A percentile compares a stretch with the other conserved stretches of the same genome.
Conservation (phyloP, 495 filamentous ascomycete species). For the Parmelia sp. region DNA sequence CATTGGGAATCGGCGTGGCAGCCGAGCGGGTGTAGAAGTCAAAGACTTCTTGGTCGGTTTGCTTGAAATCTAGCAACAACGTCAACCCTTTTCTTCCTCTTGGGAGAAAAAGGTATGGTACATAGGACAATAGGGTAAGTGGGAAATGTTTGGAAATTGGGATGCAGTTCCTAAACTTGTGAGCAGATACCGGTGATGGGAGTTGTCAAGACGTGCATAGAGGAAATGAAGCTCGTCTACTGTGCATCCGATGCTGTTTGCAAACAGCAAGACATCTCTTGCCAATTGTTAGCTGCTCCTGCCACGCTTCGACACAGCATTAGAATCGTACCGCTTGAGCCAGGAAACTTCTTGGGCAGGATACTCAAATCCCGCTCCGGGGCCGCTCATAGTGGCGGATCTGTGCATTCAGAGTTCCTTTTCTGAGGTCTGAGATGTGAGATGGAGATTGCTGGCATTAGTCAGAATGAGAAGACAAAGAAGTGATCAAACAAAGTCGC, state of each 20-base stretch:
- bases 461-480: background rate
- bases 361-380: conserved; percentile 75
- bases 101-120: conserved; percentile 34
- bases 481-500: background rate
- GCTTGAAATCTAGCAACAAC: conserved; percentile 63
- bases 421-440: too few relatives aligned
- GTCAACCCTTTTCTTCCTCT: background rate
- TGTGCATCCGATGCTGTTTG: conserved; percentile 76
- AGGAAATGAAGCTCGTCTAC: conserved; percentile 86
- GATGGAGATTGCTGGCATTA: background rate
- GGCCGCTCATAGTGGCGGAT: conserved; percentile 40
- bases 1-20: conserved; percentile 59
- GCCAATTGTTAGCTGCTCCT: conserved; percentile 4
- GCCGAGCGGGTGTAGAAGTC: conserved; percentile 71
- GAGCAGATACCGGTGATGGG: conserved; percentile 13
- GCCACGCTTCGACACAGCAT: background rate
- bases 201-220: conserved; percentile 50
- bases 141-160: conserved; percentile 76
- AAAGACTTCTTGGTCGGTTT: conserved; percentile 67
- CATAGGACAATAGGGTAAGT: conserved; percentile 80
- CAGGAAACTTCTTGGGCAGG: conserved; percentile 65
- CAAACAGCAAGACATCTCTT: conserved; percentile 72
- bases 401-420: too few relatives aligned
- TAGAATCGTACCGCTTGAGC: conserved; percentile 55
- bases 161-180: conserved; percentile 64